These are phyloP conservation scores for Penicillium bovifimosum DNA, from an alignment of 495 filamentous ascomycete genomes.

Conservation along the genomic window DNA sequence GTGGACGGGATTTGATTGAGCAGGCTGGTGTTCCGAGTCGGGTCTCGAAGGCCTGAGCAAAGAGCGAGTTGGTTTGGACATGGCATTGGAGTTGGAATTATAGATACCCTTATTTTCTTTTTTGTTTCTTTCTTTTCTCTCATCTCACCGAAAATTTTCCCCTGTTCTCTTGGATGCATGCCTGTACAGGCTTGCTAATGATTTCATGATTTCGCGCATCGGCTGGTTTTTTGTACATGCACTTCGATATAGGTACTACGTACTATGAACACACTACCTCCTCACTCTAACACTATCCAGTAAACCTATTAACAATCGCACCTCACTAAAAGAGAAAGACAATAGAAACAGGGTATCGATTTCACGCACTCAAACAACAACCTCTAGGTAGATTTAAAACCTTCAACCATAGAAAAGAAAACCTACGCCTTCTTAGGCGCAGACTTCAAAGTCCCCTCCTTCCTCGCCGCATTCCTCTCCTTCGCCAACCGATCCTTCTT, in stretches of 20 bases:
- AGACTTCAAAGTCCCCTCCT: slow-evolving; percentile 4
- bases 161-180: slow-evolving; percentile 12
- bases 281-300: not conserved
- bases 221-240: slow-evolving; percentile 13
- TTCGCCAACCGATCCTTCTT: slow-evolving; percentile 49
- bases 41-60: slow-evolving; percentile 23
- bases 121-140: slow-evolving; percentile 8
- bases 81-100: slow-evolving; percentile 29
- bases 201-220: slow-evolving; percentile 18
- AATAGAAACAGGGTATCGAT: slow-evolving; percentile 25
- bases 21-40: slow-evolving; percentile 38
- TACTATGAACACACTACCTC: not conserved
- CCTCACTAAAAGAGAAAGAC: too few relatives aligned
- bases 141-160: not conserved
- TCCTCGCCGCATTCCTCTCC: slow-evolving; percentile 11
- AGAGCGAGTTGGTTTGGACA: slow-evolving; percentile 11
- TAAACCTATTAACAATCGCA: too few relatives aligned
- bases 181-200: slow-evolving; percentile 15
- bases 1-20: slow-evolving; percentile 39
- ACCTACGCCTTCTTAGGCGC: not conserved
- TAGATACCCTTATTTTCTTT: slow-evolving; percentile 36
- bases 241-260: not conserved
- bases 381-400: slow-evolving; percentile 1
- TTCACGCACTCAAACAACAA: slow-evolving; percentile 17
- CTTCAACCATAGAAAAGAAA: not conserved